Evolutionary conservation across 2,329 filamentous ascomycete species (phyloP).

Genomic region (Diaporthe vaccinii): DNA sequence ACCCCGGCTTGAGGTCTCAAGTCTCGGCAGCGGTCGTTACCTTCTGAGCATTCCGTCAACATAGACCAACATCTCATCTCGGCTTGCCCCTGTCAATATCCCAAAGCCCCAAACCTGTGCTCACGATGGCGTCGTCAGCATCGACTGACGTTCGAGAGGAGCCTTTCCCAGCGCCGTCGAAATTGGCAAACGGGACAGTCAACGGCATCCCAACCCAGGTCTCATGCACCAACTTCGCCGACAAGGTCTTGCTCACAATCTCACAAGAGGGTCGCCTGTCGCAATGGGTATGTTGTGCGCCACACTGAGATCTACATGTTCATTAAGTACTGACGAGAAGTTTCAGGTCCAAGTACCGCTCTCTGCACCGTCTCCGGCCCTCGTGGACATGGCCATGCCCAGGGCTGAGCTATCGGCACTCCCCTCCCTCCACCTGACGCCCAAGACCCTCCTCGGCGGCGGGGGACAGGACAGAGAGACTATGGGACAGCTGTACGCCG

Average conservation of each 20-base stretch:
- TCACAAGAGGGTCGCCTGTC: conserved; percentile 87
- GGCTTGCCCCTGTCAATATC: neutral
- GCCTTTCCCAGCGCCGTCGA: conserved; percentile 78
- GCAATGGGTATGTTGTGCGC: conserved; percentile 81
- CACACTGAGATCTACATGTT: conserved; percentile 43
- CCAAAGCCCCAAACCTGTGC: neutral
- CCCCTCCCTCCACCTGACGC: conserved; percentile 85
- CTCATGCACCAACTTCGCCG: conserved; percentile 80
- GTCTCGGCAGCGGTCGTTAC: neutral
- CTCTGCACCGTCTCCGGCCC: conserved; percentile 73
- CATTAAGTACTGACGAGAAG: conserved; percentile 40
- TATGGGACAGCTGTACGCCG: conserved; percentile 88
- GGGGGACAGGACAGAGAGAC: conserved; percentile 85
- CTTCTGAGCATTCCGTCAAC: neutral
- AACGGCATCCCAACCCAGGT: conserved; percentile 80
- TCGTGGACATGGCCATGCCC: conserved; percentile 71
- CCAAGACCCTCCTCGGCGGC: conserved; percentile 88
- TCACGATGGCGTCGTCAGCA: conserved; percentile 48
- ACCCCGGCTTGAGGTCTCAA: neutral
- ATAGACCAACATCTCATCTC: neutral
- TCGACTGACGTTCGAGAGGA: conserved; percentile 55
- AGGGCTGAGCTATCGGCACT: conserved; percentile 66
- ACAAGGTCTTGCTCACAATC: conserved; percentile 92
- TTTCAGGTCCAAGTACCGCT: conserved; percentile 83
- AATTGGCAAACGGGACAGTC: conserved; percentile 71